Evolutionary conservation across 2,329 filamentous ascomycete species (phyloP).

Genomic region (Ophiostoma sp.): DNA sequence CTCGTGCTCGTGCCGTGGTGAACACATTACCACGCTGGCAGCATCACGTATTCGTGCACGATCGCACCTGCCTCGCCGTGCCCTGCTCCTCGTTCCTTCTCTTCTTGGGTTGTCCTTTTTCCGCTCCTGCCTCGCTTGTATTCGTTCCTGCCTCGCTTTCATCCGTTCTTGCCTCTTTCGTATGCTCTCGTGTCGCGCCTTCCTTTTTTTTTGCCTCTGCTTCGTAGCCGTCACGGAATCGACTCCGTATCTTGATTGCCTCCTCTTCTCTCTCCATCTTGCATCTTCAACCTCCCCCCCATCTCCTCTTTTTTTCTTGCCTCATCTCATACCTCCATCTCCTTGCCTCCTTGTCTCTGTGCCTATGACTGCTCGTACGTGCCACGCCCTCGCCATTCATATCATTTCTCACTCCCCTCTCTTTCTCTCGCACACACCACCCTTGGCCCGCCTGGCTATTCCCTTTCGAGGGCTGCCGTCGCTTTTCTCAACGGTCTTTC

Average conservation of each 20-base stretch:
- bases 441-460: slow-evolving; percentile 36
- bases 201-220: neutral
- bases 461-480: slow-evolving; percentile 33
- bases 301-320: neutral
- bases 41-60: neutral
- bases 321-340: slow-evolving; percentile 2
- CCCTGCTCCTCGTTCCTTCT: neutral
- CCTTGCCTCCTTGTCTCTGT: neutral
- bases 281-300: neutral
- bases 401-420: slow-evolving; percentile 14
- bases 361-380: neutral
- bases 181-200: neutral
- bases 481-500: slow-evolving; percentile 43
- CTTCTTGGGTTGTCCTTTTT: neutral
- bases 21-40: neutral
- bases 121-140: neutral
- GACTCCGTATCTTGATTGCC: neutral
- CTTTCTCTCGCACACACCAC: neutral
- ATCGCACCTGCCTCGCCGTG: no score
- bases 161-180: neutral
- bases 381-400: neutral
- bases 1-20: neutral
- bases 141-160: neutral
- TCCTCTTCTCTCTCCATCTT: neutral
- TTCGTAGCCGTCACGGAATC: no score